Conservation (phyloP, 148 eudicot species). For the Persicaria tinctoria region DNA sequence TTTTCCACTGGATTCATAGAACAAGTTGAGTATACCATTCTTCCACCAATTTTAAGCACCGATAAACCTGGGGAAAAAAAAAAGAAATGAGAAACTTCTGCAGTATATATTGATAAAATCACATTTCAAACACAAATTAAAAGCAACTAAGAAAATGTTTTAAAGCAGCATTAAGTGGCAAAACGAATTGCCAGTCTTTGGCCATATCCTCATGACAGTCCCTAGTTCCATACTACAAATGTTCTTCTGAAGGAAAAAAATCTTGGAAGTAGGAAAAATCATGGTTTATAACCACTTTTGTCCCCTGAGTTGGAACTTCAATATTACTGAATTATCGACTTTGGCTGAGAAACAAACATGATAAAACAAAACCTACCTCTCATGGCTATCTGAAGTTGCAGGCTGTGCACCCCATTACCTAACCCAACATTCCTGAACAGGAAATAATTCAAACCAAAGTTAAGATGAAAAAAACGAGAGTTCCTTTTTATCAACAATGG, state of each 20-base stretch:
- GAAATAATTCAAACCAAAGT: slow-evolving; percentile 10
- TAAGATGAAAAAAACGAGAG: slow-evolving; percentile 8
- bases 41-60: slow-evolving; percentile 89
- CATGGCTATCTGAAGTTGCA: slow-evolving; percentile 91
- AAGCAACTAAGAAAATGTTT: not conserved
- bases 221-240: too few species aligned
- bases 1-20: slow-evolving; percentile 99
- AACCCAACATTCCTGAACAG: slow-evolving; percentile 66
- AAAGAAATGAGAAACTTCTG: not conserved
- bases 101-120: not conserved
- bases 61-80: slow-evolving; percentile 51
- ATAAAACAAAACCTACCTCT: slow-evolving; percentile 49
- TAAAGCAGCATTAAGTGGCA: not conserved
- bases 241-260: too few species aligned
- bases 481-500: not conserved
- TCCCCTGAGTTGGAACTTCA: not conserved
- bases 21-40: slow-evolving; percentile 96
- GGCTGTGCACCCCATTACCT: slow-evolving; percentile 86
- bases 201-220: not conserved
- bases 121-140: not conserved
- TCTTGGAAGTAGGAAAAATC: not conserved
- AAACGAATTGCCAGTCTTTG: not conserved
- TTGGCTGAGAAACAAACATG: not conserved
- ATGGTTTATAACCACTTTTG: not conserved
- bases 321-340: not conserved